These are phyloP conservation scores for Syzygium aromaticum DNA, from an alignment of 345 rosid genomes.

Conservation along the genomic window DNA sequence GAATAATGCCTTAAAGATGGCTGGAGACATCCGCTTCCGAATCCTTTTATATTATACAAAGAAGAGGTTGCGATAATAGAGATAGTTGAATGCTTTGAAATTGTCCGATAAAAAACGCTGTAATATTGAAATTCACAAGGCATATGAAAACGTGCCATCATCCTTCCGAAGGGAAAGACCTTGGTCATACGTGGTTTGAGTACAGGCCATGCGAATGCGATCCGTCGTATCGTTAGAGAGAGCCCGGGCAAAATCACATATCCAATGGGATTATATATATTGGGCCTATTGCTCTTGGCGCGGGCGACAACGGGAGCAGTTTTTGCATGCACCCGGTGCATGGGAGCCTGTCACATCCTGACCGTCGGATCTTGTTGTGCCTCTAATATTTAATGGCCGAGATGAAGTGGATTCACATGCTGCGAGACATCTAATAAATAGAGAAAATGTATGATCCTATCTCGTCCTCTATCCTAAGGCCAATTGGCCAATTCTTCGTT, in stretches of 20 bases:
- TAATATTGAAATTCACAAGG: neutral
- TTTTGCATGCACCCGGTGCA: neutral
- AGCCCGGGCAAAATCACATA: neutral
- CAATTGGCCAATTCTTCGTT: rapidly evolving
- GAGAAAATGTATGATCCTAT: neutral
- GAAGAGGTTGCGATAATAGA: neutral
- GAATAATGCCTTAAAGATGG: neutral
- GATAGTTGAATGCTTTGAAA: neutral
- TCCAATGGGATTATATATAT: neutral
- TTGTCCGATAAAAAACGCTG: neutral
- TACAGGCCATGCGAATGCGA: neutral
- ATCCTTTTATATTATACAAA: neutral
- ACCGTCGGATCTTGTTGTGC: neutral
- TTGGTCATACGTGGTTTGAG: rapidly evolving
- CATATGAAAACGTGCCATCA: neutral
- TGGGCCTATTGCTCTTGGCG: neutral
- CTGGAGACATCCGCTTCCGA: neutral
- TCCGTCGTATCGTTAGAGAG: no score
- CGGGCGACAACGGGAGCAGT: neutral
- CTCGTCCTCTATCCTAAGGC: neutral
- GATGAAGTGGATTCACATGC: rapidly evolving
- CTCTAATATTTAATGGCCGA: no score
- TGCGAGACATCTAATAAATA: rapidly evolving
- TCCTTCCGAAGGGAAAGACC: neutral
- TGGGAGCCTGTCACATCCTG: rapidly evolving